Evolutionary conservation across 805 yeast species (phyloP).

Genomic region (Ogataea methanolica): DNA sequence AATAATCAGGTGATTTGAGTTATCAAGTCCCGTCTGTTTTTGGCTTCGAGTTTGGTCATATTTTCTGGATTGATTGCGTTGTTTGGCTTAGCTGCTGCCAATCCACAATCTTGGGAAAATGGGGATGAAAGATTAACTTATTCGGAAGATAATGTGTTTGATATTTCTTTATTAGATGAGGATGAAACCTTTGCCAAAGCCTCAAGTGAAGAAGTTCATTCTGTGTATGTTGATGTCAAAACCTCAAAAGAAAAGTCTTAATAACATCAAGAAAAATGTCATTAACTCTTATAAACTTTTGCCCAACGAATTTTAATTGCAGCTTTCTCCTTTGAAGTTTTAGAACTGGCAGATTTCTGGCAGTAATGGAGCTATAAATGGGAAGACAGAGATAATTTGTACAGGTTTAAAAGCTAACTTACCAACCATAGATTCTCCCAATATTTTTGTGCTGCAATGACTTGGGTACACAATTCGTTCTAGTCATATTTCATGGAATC

Average conservation of each 20-base stretch:
- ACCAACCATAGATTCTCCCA: too few relatives aligned
- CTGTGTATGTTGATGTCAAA: background rate
- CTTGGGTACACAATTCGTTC: too few relatives aligned
- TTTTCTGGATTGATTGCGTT: slow-evolving; percentile 66
- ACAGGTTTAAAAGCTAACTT: too few relatives aligned
- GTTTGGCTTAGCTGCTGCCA: slow-evolving; percentile 73
- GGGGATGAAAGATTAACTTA: slow-evolving; percentile 75
- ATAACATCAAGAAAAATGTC: too few relatives aligned
- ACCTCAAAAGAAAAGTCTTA: background rate
- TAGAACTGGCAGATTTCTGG: too few relatives aligned
- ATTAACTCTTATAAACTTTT: too few relatives aligned
- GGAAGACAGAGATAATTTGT: too few relatives aligned
- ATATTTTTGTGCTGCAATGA: too few relatives aligned
- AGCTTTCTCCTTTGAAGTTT: too few relatives aligned
- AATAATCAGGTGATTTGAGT: slow-evolving; percentile 58
- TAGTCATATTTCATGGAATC: too few relatives aligned
- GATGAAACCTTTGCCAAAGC: slow-evolving; percentile 23
- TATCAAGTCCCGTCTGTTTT: slow-evolving; percentile 75
- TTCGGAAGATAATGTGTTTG: slow-evolving; percentile 66
- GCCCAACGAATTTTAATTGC: too few relatives aligned
- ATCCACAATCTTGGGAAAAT: slow-evolving; percentile 72
- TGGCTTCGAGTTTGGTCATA: slow-evolving; percentile 72
- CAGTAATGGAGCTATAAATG: too few relatives aligned
- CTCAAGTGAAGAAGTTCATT: background rate
- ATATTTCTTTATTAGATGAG: slow-evolving; percentile 51